Evolutionary conservation across 345 rosid species (phyloP), one percentile per base, ranked within the genome.

Genomic region (Cardamine chenopodiifolia): DNA sequence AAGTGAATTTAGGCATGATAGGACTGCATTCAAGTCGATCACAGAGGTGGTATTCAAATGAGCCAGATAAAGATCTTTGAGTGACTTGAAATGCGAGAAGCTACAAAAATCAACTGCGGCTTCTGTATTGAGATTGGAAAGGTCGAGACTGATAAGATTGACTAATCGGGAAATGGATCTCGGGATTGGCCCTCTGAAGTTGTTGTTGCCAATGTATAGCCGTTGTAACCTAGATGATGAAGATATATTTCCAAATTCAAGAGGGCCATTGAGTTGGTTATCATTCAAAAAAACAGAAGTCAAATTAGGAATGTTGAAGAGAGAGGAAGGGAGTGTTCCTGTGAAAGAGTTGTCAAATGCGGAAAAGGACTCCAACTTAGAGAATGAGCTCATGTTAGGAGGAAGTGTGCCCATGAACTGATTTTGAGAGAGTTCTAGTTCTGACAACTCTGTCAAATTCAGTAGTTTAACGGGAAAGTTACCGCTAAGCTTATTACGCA

Each of bases 121-220:
- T 45, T 28, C 2, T 1, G 74, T 57, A 18, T 57, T 70, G 31
- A 20, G 9, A 29, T 53, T 2, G 17, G 56, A 44, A 31, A 45
- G 22, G 26, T 20, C 25, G n/a, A 58, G 68, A 0, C 0, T 0
- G 0, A 1, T 0, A 34, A 69, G 65, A 2, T 44, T 56, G 12
- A 14, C 4, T 28, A 56, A 19, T 42, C 14, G 56, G 15, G 44
- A 56, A 18, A 56, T 18, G 4, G 75, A 78, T 4, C 12, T 9
- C 1, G 66, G 82, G 10, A 76, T 72, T 5, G 19, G 57, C 6
- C 83, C 83, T 42, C 2, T 61, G 1, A 84, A 77, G 15, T 68
- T 62, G 25, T 65, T 42, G 2, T 42, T 2, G 25, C 35, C 47
- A 20, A 68, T 3, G 1, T 8, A 0, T 19, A 68, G 5, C 6